Conservation (phyloP, 1,284 basidiomycete genomes). For the Gomphus sp. region DNA sequence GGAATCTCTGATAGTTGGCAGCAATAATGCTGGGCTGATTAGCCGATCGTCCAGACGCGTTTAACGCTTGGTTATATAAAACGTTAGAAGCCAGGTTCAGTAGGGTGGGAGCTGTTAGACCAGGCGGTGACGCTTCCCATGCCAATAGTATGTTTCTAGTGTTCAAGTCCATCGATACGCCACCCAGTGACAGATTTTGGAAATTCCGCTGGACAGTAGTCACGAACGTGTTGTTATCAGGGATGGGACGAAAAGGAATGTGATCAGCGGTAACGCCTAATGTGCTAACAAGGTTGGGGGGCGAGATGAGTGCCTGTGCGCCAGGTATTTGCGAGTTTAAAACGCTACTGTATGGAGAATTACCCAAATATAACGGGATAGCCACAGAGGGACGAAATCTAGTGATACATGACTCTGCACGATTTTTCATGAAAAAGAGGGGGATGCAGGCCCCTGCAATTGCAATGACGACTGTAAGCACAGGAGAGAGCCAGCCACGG, state of each 20-base stretch:
- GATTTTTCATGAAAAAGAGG: slow-evolving; percentile 48
- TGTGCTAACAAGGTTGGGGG: slow-evolving; percentile 33
- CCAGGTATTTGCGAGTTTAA: neutral
- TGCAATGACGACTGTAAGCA: slow-evolving; percentile 52
- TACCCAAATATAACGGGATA: slow-evolving; percentile 40
- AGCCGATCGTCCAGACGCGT: slow-evolving; percentile 29
- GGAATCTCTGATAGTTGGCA: slow-evolving; percentile 47
- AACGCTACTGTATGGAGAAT: slow-evolving; percentile 18
- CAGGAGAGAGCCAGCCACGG: slow-evolving; percentile 58
- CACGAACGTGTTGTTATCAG: slow-evolving; percentile 48
- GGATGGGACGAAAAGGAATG: slow-evolving; percentile 29
- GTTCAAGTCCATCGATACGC: slow-evolving; percentile 45
- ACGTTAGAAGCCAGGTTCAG: slow-evolving; percentile 63
- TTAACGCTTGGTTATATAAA: slow-evolving; percentile 49
- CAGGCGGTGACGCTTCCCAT: slow-evolving; percentile 52
- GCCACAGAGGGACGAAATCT: slow-evolving; percentile 22
- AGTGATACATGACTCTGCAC: slow-evolving; percentile 40
- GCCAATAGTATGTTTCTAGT: slow-evolving; percentile 43
- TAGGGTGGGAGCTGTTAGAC: slow-evolving; percentile 44
- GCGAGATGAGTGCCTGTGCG: slow-evolving; percentile 26
- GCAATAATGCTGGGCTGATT: slow-evolving; percentile 38
- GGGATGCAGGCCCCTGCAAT: slow-evolving; percentile 58
- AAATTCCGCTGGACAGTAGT: slow-evolving; percentile 38
- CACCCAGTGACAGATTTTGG: slow-evolving; percentile 44
- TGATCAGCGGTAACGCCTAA: slow-evolving; percentile 28